Evolutionary conservation across 2,329 filamentous ascomycete genomes (phyloP).

Genomic region (Trichoderma oligosporum): DNA sequence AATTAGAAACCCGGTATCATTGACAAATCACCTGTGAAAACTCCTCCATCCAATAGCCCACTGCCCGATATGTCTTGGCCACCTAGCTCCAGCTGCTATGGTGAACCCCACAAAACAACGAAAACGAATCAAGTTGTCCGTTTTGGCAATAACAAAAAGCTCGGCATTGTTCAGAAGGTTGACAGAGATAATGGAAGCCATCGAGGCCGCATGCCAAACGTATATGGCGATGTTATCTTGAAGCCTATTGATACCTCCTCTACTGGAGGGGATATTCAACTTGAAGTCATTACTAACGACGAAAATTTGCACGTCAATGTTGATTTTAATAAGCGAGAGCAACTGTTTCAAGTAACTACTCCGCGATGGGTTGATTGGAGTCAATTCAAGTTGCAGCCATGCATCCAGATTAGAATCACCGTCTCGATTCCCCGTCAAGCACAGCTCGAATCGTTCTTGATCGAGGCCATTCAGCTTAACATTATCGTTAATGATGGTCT

Average conservation of each 20-base stretch:
- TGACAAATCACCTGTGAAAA: constrained; percentile 27
- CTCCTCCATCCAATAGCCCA: constrained; percentile 19
- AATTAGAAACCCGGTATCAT: constrained; percentile 23
- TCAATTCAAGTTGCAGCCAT: constrained; percentile 34
- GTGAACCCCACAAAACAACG: constrained; percentile 24
- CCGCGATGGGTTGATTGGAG: constrained; percentile 37
- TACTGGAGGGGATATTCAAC: constrained; percentile 37
- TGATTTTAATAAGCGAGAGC: constrained; percentile 33
- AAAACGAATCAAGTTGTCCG: constrained; percentile 27
- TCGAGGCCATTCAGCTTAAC: constrained; percentile 39
- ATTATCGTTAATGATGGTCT: constrained; percentile 41
- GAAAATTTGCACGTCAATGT: constrained; percentile 36
- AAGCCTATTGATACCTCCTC: constrained; percentile 36
- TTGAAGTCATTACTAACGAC: constrained; percentile 47
- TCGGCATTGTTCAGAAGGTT: constrained; percentile 41
- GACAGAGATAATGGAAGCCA: constrained; percentile 22
- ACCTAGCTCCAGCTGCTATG: constrained; percentile 27
- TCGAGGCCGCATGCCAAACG: constrained; percentile 32
- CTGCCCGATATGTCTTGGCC: constrained; percentile 28
- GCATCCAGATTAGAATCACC: constrained; percentile 47
- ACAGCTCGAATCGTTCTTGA: constrained; percentile 35
- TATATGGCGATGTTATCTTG: constrained; percentile 46
- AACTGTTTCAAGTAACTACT: constrained; percentile 39
- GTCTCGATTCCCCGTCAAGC: constrained; percentile 43
- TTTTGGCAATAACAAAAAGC: constrained; percentile 34